phyloP scores from a whole-genome alignment of 1,139 yeast genomes.

The Candida pseudoviswanathii region DNA sequence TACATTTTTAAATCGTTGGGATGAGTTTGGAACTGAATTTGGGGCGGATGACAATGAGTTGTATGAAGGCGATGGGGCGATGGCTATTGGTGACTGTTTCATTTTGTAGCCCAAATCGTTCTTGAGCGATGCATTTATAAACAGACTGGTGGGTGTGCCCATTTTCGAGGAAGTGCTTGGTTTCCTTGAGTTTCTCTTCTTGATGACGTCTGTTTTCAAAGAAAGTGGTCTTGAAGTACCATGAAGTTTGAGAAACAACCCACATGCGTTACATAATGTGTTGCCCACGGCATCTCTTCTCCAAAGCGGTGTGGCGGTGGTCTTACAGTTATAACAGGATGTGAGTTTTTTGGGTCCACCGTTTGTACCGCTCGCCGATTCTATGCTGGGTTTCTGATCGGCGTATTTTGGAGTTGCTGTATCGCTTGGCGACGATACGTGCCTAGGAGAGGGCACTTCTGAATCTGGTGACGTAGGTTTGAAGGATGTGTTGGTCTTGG shows the following conservation, averaged over 20 bases:
- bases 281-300: constrained; percentile 58
- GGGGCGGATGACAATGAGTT: constrained; percentile 15
- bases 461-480: constrained; percentile 13
- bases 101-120: constrained; percentile 4
- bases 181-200: constrained; percentile 50
- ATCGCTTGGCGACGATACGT: background rate
- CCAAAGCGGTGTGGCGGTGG: constrained; percentile 62
- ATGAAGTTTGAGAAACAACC: constrained; percentile 56
- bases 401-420: background rate
- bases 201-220: constrained; percentile 58
- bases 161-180: constrained; percentile 15
- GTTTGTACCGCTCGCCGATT: background rate
- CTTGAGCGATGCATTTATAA: constrained; percentile 8
- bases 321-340: constrained; percentile 47
- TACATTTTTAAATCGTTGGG: constrained; percentile 38
- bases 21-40: constrained; percentile 13
- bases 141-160: constrained; percentile 5
- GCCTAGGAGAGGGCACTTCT: constrained; percentile 11
- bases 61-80: constrained; percentile 12
- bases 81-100: constrained; percentile 9
- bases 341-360: constrained; percentile 8
- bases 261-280: constrained; percentile 63
- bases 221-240: constrained; percentile 62
- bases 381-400: background rate
- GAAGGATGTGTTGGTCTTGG: constrained; percentile 6